Evolutionary conservation across 129 eudicot genomes (phyloP).

Genomic region (Kitagawia praeruptora): DNA sequence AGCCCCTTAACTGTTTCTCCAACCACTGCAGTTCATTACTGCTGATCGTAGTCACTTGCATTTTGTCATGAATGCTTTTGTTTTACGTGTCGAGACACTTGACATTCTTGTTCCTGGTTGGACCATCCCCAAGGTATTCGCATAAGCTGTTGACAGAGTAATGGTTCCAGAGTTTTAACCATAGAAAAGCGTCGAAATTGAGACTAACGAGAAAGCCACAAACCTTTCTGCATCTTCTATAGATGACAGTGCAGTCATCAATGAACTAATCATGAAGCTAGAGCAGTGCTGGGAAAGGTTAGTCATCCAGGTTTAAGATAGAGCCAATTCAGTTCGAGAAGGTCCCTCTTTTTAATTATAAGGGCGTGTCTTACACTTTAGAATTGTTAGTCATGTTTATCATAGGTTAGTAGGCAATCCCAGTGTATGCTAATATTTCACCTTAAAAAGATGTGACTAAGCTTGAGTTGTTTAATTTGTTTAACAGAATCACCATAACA

Average conservation of each 20-base stretch:
- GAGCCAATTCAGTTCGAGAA: slow-evolving; percentile 92
- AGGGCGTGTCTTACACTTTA: too few species aligned
- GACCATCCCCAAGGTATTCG: slow-evolving; percentile 57
- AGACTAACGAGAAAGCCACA: slow-evolving; percentile 81
- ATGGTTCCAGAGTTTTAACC: slow-evolving; percentile 83
- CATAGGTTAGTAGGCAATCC: not conserved
- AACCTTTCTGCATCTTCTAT: slow-evolving; percentile 67
- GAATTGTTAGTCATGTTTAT: not conserved
- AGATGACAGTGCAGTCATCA: slow-evolving; percentile 71
- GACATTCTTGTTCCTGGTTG: slow-evolving; percentile 85
- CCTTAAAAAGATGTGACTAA: too few species aligned
- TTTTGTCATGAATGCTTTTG: slow-evolving; percentile 55
- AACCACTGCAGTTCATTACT: slow-evolving; percentile 57
- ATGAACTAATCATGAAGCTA: slow-evolving; percentile 52
- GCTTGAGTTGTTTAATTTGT: too few species aligned
- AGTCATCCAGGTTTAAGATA: slow-evolving; percentile 59
- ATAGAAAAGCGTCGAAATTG: slow-evolving; percentile 64
- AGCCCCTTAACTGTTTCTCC: slow-evolving; percentile 89
- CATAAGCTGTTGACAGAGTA: slow-evolving; percentile 64
- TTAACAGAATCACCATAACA: too few species aligned
- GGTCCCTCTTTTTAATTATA: slow-evolving; percentile 29
- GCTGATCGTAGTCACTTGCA: slow-evolving; percentile 70
- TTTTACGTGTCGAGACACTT: slow-evolving; percentile 79
- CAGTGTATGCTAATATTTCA: too few species aligned
- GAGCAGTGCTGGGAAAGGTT: slow-evolving; percentile 38